Conservation (phyloP, 2,329 filamentous ascomycete genomes). For the Beauveria varroae region DNA sequence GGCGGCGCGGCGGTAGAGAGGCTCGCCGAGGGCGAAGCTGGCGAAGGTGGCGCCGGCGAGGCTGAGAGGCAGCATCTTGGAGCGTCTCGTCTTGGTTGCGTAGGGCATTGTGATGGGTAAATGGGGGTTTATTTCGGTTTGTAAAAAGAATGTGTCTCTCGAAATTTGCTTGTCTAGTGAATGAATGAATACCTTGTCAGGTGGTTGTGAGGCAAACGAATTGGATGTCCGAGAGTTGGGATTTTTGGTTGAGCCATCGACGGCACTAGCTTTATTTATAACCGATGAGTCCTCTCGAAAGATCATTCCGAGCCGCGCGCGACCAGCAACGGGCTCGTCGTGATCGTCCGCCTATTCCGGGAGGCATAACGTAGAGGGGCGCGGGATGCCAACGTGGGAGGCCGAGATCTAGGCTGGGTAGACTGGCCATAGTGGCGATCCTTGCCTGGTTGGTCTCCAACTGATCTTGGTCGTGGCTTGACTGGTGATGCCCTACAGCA, state of each 20-base stretch:
- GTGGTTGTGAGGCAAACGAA: neutral
- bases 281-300: neutral
- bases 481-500: neutral
- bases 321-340: neutral
- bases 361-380: neutral
- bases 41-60: neutral
- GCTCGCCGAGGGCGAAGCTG: neutral
- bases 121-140: neutral
- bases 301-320: neutral
- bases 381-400: neutral
- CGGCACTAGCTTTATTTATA: neutral
- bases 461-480: neutral
- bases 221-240: neutral
- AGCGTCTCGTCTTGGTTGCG: neutral
- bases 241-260: neutral
- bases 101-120: neutral
- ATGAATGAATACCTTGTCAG: neutral
- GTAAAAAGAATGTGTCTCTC: neutral
- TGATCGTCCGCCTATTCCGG: neutral
- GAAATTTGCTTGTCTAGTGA: neutral
- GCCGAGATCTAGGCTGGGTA: neutral
- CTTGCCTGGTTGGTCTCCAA: neutral
- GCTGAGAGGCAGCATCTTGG: neutral
- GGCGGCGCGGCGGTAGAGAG: neutral
- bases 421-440: neutral